Evolutionary conservation across 2,329 filamentous ascomycete genomes (phyloP), one percentile per base, ranked within the genome.

Genomic region (Corniculantispora saksenae): DNA sequence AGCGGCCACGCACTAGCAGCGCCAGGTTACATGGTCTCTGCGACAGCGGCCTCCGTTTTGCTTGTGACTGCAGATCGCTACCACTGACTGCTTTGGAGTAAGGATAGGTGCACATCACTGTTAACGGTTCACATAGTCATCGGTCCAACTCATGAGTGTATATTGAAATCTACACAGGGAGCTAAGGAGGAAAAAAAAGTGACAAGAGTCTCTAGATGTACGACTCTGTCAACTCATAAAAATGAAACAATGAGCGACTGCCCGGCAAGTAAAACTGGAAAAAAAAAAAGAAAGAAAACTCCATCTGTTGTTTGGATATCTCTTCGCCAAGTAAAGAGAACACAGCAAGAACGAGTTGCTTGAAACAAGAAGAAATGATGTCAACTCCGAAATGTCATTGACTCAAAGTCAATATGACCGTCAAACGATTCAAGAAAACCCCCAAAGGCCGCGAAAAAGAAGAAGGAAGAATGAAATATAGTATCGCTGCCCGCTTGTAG

Each of bases 381-480:
- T 32, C 32, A 32, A 32, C 32, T 32, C 32, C 32, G 32, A 10
- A 32, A 32, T 32, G 27, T 27, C 15, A 17, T 15, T 17, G 35
- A 19, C 32, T 4, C 10, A 38, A 3, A 48, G 19, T 8, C 10
- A 60, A 21, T 17, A 13, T 4, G 21, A 47, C 43, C 1, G 53
- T 27, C 29, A 12, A 23, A 57, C 21, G 53, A 45, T 40, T 40
- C n/a, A 45, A 50, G 43, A 40, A 23, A 45, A 64, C 43, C 12
- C 38, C 12, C 38, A 48, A 57, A 29, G 64, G 32, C 61, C 27
- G 61, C 51, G 25, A 56, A 59, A 10, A 60, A 65, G 62, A 47
- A 48, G 35, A 43, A 47, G 9, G 29, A 55, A 56, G 21, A 66
- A 59, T 56, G 29, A 19, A 50, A 43, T 10, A 32, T 6, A 10